phyloP scores from a whole-genome alignment of 441 rosid genomes.

The Viola pubescens region DNA sequence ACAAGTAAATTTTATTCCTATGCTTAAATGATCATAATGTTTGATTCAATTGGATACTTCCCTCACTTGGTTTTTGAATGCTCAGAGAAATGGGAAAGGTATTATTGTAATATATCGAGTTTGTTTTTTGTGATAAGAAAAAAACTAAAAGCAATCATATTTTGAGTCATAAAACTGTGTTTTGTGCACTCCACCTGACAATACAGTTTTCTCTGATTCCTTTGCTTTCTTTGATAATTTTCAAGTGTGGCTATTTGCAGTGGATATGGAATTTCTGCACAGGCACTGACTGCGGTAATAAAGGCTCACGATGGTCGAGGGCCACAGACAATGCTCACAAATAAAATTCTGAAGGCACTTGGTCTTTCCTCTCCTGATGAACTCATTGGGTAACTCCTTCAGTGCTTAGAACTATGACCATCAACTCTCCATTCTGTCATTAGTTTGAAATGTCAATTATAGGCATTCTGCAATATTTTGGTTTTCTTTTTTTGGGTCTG shows the following conservation, averaged over 20 bases:
- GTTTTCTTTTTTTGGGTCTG: neutral
- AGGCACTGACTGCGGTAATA: constrained; percentile 71
- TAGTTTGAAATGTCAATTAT: neutral
- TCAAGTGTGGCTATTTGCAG: constrained; percentile 33
- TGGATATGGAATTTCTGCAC: constrained; percentile 95
- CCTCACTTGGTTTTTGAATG: too few species aligned
- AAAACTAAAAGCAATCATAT: too few species aligned
- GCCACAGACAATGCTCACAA: constrained; percentile 56
- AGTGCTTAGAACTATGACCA: neutral
- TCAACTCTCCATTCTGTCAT: neutral
- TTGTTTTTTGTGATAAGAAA: too few species aligned
- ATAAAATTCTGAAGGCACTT: constrained; percentile 49
- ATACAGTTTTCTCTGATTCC: too few species aligned
- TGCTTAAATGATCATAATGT: too few species aligned
- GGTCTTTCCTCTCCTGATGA: constrained; percentile 80
- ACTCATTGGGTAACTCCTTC: constrained; percentile 57
- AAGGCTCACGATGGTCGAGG: constrained; percentile 93
- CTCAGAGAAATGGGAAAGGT: too few species aligned
- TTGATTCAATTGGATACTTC: too few species aligned
- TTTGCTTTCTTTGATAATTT: neutral
- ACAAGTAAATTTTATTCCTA: too few species aligned
- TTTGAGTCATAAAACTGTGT: too few species aligned
- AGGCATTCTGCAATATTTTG: neutral
- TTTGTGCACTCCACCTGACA: too few species aligned
- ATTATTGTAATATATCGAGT: too few species aligned